Percentiles rank a stretch among this genome's conserved stretches.
Evolutionary conservation across 768 basidiomycete genomes (phyloP).

Genomic region (Tephrocybe sp.): DNA sequence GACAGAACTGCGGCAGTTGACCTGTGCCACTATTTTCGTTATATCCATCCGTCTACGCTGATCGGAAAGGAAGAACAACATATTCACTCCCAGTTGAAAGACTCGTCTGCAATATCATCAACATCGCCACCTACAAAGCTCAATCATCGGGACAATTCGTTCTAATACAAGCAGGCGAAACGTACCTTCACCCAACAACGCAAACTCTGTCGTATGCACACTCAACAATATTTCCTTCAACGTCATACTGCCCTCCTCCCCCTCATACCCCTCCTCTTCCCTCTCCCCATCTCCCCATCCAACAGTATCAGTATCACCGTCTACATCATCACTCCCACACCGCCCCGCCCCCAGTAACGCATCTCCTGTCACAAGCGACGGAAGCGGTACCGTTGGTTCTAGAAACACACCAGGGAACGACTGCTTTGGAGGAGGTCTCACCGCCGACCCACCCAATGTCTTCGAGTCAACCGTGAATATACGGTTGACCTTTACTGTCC

Average conservation of each 20-base stretch:
- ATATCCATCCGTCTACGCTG: too few species aligned
- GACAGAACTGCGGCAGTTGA: too few species aligned
- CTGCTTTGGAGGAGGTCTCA: conserved; percentile 17
- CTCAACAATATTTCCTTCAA: conserved; percentile 45
- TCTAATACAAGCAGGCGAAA: neutral
- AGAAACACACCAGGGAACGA: conserved; percentile 19
- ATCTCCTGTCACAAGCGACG: conserved; percentile 11
- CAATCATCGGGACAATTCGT: neutral
- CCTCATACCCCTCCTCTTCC: conserved; percentile 18
- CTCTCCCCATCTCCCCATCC: neutral
- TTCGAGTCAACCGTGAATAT: conserved; percentile 29
- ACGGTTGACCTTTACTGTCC: conserved; percentile 19
- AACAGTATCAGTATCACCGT: neutral
- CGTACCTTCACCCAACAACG: conserved; percentile 32
- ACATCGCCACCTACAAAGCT: conserved; percentile 12
- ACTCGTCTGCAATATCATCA: conserved; percentile 14
- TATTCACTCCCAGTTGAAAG: conserved; percentile 23
- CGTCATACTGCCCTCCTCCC: conserved; percentile 47
- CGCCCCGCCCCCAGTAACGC: conserved; percentile 8
- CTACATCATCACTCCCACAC: neutral
- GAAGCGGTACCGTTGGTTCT: conserved; percentile 20
- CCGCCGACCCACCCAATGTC: conserved; percentile 14
- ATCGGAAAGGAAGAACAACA: too few species aligned
- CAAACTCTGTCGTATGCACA: conserved; percentile 37
- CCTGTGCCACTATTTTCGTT: too few species aligned